Evolutionary conservation across 768 basidiomycete species (phyloP).

Genomic region (Rhodocollybia butyracea): DNA sequence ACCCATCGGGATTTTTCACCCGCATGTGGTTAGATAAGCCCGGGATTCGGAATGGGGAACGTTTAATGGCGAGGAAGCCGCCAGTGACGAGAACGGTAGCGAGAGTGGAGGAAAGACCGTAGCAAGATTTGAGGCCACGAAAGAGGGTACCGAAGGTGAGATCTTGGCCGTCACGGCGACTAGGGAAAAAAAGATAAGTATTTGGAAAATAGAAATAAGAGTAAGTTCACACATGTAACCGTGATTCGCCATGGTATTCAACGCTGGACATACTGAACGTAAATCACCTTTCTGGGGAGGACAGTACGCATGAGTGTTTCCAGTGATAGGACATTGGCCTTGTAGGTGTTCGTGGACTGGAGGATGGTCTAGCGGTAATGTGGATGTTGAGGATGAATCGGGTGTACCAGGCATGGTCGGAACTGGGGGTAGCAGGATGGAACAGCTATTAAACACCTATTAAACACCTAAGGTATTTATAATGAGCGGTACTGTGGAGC

Average conservation of each 20-base stretch:
- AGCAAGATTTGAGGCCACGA: conserved; percentile 45
- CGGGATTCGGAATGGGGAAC: conserved; percentile 30
- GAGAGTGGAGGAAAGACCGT: conserved; percentile 45
- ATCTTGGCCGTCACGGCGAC: conserved; percentile 50
- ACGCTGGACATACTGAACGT: conserved; percentile 48
- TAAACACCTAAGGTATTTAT: too few relatives aligned
- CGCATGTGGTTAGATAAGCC: not conserved
- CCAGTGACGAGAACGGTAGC: conserved; percentile 46
- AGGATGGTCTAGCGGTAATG: conserved; percentile 7
- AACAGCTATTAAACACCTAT: too few relatives aligned
- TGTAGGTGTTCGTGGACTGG: conserved; percentile 3
- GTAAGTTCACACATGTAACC: conserved; percentile 44
- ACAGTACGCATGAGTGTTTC: conserved; percentile 5
- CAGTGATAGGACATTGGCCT: conserved; percentile 2
- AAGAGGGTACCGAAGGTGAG: conserved; percentile 38
- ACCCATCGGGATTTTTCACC: conserved; percentile 2
- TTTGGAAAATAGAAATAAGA: not conserved
- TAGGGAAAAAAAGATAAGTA: conserved; percentile 17
- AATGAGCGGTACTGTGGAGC: too few relatives aligned
- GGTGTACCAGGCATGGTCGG: too few relatives aligned
- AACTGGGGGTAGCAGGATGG: too few relatives aligned
- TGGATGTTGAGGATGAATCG: not conserved
- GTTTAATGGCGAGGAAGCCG: conserved; percentile 40
- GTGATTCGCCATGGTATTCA: conserved; percentile 52
- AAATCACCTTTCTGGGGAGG: conserved; percentile 22